These are phyloP conservation scores for Tuber magnatum DNA, from an alignment of 495 filamentous ascomycete species.

Conservation along the genomic window DNA sequence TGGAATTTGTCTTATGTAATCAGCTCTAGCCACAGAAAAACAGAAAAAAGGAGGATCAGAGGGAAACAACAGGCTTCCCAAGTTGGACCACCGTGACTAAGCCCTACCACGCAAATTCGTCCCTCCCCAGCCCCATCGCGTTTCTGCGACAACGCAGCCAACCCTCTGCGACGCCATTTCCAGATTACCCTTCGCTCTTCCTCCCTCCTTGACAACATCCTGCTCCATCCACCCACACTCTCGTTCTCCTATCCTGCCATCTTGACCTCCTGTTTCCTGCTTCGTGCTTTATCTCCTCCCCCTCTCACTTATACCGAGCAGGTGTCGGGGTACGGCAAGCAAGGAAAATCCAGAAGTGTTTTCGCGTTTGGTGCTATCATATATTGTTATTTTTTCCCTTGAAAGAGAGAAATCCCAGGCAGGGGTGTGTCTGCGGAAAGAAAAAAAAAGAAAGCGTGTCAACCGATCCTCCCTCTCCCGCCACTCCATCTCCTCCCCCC, in stretches of 20 bases:
- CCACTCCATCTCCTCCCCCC: background rate
- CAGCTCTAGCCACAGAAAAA: background rate
- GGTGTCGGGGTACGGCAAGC: background rate
- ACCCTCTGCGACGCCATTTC: slow-evolving; percentile 14
- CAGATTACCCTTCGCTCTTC: background rate
- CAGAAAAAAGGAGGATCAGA: background rate
- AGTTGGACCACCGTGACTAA: background rate
- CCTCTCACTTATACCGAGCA: slow-evolving; percentile 6
- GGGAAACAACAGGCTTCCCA: background rate
- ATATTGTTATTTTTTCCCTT: background rate
- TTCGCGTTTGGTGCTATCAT: slow-evolving; percentile 1
- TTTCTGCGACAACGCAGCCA: slow-evolving; percentile 38
- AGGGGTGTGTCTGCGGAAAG: background rate
- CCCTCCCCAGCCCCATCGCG: slow-evolving; percentile 33
- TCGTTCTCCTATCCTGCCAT: background rate
- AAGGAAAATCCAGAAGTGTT: background rate
- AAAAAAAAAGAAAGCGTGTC: background rate
- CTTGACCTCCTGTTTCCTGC: slow-evolving; percentile 13
- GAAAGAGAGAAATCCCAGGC: background rate
- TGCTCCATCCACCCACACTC: slow-evolving; percentile 1
- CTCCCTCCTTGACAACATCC: background rate
- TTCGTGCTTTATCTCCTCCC: slow-evolving; percentile 18
- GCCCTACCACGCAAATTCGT: background rate
- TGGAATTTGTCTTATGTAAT: background rate
- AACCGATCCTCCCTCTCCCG: slow-evolving; percentile 1